These are phyloP conservation scores for Kalaharituber pfeilii DNA, from an alignment of 2,329 filamentous ascomycete genomes.

Conservation along the genomic window DNA sequence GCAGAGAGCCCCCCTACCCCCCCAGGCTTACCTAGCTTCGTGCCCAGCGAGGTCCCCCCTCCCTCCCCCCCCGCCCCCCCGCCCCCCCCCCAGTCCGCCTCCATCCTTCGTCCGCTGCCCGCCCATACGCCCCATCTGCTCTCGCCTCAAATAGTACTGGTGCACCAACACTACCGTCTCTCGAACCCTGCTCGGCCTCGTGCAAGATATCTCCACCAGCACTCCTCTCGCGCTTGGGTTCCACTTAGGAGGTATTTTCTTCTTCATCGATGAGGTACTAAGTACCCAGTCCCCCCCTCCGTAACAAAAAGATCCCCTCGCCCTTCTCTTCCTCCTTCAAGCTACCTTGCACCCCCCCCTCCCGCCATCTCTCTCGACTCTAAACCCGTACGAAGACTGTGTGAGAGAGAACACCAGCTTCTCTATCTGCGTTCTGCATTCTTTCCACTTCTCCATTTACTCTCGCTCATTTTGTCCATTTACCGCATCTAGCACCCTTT, in stretches of 20 bases:
- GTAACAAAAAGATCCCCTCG: constrained; percentile 5
- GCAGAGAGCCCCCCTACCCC: background rate
- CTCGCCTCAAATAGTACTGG: constrained; percentile 1
- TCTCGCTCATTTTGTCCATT: background rate
- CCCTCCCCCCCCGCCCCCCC: constrained; percentile 3
- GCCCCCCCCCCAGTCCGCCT: constrained; percentile 4
- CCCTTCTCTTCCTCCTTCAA: constrained; percentile 15
- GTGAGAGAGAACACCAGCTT: background rate
- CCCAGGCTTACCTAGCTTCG: constrained; percentile 5
- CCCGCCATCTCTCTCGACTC: constrained; percentile 12
- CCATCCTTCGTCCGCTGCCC: constrained; percentile 12
- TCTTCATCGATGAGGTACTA: background rate
- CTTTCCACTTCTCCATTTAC: background rate
- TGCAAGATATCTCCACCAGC: background rate
- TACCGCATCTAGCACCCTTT: background rate
- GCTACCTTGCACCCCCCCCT: constrained; percentile 9
- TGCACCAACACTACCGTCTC: background rate
- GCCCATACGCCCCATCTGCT: constrained; percentile 12
- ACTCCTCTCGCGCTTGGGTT: background rate
- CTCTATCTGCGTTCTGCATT: background rate
- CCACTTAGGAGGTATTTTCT: constrained; percentile 1
- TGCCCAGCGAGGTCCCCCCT: too few relatives aligned
- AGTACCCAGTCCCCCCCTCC: background rate
- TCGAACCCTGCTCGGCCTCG: background rate
- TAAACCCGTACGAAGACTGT: background rate